Evolutionary conservation across 2,329 filamentous ascomycete species (phyloP), one percentile per base, ranked within the genome.

Genomic region (Annulohypoxylon truncatum): DNA sequence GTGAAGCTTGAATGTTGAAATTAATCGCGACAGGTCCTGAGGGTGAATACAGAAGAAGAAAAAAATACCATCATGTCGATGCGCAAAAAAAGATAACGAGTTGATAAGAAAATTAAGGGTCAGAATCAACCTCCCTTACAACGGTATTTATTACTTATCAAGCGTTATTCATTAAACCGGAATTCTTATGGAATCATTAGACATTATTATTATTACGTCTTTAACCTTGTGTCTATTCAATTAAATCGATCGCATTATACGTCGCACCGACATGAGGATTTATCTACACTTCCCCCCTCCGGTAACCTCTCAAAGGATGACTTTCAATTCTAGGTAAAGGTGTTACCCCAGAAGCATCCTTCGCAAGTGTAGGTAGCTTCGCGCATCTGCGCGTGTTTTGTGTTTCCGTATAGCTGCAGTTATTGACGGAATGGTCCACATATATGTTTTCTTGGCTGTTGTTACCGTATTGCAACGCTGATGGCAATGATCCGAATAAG

Each of bases 371-470:
- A 12, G 6, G 33, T 7, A 38, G 24, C 13, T 15, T 51, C 12
- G 54, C 44, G 13, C 15, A 35, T 20, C 33, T 59, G 3, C 26
- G n/a, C 24, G 28, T 51, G 35, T 46, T 51, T 15, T 44, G 44
- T 24, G 22, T 26, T 18, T 59, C 35, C 3, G 24, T 24, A 42
- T 44, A 59, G 7, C 28, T 31, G 4, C 6, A 31, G 29, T 20
- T 42, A 26, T 52, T 26, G 18, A 38, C 35, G 10, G 46, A 44
- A 31, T 38, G 31, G 15, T n/a, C 44, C 2, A 44, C 47, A 35
- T 59, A 47, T 1, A 59, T 59, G 12, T 22, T 24, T 44, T 52
- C 44, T 9, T 58, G 44, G 13, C 47, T 59, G 24, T 15, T 44
- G 35, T 44, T 59, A 1, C 40, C n/a, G 35, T 59, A 59, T 2